Conservation (phyloP, 495 filamentous ascomycete genomes). For the Neurospora hispaniola region DNA sequence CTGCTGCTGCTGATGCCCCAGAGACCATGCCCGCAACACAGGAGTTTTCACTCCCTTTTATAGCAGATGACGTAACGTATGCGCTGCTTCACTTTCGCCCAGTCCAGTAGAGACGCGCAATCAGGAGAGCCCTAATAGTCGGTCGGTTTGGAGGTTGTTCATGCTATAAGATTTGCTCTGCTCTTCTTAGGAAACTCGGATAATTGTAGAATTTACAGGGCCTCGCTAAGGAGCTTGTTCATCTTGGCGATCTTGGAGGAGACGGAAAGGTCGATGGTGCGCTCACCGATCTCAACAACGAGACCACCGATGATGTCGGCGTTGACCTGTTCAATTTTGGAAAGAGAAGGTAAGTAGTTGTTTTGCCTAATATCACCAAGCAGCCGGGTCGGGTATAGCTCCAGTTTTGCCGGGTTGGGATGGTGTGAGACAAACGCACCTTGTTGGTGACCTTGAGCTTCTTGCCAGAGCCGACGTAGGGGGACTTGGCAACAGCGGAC, state of each 20-base stretch:
- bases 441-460: constrained; percentile 94
- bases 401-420: neutral
- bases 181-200: neutral
- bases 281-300: constrained; percentile 92
- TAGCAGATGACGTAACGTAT: neutral
- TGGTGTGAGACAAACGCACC: constrained; percentile 38
- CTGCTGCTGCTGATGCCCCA: neutral
- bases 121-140: neutral
- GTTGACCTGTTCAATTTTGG: constrained; percentile 54
- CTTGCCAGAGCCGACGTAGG: constrained; percentile 82
- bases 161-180: neutral
- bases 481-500: constrained; percentile 76
- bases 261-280: constrained; percentile 94
- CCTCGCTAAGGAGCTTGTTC: constrained; percentile 97
- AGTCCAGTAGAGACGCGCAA: neutral
- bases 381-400: neutral
- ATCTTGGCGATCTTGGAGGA: constrained; percentile 90
- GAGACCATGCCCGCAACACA: neutral
- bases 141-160: neutral
- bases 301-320: constrained; percentile 89
- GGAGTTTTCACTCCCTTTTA: neutral
- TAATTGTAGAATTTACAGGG: constrained; percentile 61
- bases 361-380: neutral
- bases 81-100: neutral
- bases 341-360: constrained; percentile 1